Evolutionary conservation across 805 yeast species (phyloP).

Genomic region (Candida xiaguanensis): DNA sequence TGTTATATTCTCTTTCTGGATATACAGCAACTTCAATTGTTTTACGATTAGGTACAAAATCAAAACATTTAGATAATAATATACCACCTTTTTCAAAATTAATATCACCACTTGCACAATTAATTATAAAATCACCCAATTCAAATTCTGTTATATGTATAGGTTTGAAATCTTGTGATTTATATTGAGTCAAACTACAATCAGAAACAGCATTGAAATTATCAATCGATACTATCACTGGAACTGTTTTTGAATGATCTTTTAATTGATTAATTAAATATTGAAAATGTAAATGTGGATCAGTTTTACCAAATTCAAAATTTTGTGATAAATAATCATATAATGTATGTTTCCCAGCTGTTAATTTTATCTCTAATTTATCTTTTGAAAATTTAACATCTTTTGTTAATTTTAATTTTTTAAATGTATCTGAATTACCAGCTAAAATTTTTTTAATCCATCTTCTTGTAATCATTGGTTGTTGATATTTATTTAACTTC

Average conservation of each 20-base stretch:
- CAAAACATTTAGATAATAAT: constrained; percentile 59
- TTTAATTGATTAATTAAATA: constrained; percentile 53
- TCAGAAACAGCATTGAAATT: constrained; percentile 64
- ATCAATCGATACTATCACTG: constrained; percentile 70
- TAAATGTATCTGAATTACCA: constrained; percentile 32
- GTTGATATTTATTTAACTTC: constrained; percentile 51
- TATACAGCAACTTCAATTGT: constrained; percentile 64
- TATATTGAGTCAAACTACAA: constrained; percentile 55
- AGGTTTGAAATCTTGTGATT: constrained; percentile 49
- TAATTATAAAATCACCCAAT: constrained; percentile 53
- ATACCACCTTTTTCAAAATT: constrained; percentile 61
- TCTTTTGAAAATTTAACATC: constrained; percentile 29
- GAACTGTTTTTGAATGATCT: constrained; percentile 44
- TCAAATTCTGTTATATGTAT: constrained; percentile 64
- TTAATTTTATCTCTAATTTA: constrained; percentile 28
- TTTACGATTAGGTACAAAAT: constrained; percentile 40
- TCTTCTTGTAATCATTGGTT: constrained; percentile 71
- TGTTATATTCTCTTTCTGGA: constrained; percentile 23
- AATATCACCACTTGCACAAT: constrained; percentile 50
- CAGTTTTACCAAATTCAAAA: constrained; percentile 36
- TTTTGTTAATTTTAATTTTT: constrained; percentile 30
- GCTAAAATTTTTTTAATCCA: constrained; percentile 47
- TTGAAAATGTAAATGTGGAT: constrained; percentile 46
- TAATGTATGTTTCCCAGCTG: constrained; percentile 33
- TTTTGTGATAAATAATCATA: constrained; percentile 42